Conservation (phyloP, 2,329 filamentous ascomycete species). For the Phyllosticta ampelicida region DNA sequence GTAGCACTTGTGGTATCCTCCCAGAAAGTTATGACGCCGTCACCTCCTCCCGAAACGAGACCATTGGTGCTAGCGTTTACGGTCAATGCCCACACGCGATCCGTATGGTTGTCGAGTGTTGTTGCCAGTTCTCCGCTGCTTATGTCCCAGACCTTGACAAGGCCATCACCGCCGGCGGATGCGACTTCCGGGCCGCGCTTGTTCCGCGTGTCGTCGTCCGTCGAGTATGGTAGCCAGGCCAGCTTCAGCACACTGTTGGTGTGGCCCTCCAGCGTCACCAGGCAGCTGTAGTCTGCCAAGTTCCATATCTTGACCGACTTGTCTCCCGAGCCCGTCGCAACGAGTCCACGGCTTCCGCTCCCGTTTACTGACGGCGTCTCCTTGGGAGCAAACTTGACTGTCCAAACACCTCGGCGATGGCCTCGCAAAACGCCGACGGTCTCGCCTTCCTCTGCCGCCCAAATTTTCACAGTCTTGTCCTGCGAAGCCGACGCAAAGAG, state of each 20-base stretch:
- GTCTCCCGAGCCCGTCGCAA: constrained; percentile 87
- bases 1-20: constrained; percentile 79
- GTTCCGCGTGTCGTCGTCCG: constrained; percentile 24
- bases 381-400: constrained; percentile 76
- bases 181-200: constrained; percentile 62
- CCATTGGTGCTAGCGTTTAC: constrained; percentile 53
- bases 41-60: constrained; percentile 81
- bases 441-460: constrained; percentile 82
- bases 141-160: constrained; percentile 94
- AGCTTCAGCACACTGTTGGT: constrained; percentile 93
- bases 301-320: constrained; percentile 96
- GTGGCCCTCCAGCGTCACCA: constrained; percentile 91
- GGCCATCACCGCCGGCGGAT: constrained; percentile 82
- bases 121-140: constrained; percentile 73
- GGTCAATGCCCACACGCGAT: constrained; percentile 85
- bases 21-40: constrained; percentile 94
- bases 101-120: constrained; percentile 93
- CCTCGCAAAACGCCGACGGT: constrained; percentile 84
- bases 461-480: constrained; percentile 94
- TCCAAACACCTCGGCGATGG: constrained; percentile 93
- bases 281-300: constrained; percentile 79
- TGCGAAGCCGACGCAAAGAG: constrained; percentile 94
- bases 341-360: constrained; percentile 63
- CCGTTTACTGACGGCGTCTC: constrained; percentile 50
- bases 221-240: constrained; percentile 60